Conservation (phyloP, 2,329 filamentous ascomycete species). For the Sarocladiaceae sp. region DNA sequence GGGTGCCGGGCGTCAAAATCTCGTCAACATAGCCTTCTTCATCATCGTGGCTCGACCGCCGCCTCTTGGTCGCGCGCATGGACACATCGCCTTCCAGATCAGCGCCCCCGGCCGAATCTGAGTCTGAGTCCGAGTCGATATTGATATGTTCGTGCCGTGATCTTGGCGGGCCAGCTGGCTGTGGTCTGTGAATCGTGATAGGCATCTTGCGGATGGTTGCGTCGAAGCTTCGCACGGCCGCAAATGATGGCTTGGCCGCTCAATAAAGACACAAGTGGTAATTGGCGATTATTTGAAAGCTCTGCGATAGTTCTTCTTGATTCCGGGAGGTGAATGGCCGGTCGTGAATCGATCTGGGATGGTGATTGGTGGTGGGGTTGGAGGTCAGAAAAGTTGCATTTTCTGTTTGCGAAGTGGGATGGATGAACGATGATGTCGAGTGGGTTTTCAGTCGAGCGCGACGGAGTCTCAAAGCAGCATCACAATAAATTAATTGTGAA, state of each 20-base stretch:
- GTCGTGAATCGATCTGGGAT: not conserved
- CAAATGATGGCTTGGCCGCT: not conserved
- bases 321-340: not conserved
- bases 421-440: not conserved
- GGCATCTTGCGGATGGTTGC: conserved; percentile 29
- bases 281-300: not conserved
- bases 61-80: conserved; percentile 39
- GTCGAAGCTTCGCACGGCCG: not conserved
- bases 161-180: conserved; percentile 23
- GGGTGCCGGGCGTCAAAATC: conserved; percentile 84
- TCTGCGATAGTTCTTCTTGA: not conserved
- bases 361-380: conserved; percentile 2
- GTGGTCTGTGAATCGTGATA: conserved; percentile 43
- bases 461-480: too few species aligned
- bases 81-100: conserved; percentile 40
- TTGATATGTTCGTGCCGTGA: conserved; percentile 15
- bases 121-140: conserved; percentile 34
- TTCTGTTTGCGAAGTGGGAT: not conserved
- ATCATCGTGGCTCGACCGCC: conserved; percentile 21
- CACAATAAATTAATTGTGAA: too few species aligned
- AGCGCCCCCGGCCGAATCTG: conserved; percentile 41
- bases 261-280: not conserved
- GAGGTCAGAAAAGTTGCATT: conserved; percentile 9
- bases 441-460: not conserved
- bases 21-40: conserved; percentile 32